These are phyloP conservation scores for Vairimorpha apis DNA, from an alignment of 371 early-diverging fungal genomes.

Conservation along the genomic window DNA sequence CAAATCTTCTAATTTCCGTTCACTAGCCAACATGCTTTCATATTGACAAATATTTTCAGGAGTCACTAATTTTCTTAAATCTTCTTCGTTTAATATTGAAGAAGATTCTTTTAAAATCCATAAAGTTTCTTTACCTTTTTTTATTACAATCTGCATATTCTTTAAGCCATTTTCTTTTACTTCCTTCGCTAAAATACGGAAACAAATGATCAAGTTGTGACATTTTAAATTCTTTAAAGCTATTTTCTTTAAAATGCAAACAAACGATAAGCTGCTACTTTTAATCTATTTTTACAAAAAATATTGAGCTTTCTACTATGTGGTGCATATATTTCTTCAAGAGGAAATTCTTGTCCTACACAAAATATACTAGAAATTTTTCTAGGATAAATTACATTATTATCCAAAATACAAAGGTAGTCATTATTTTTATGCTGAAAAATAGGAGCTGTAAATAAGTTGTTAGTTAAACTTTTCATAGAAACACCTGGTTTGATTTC, in stretches of 20 bases:
- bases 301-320: slow-evolving; percentile 87
- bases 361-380: slow-evolving; percentile 74
- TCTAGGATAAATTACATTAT: slow-evolving; percentile 68
- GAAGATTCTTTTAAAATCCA: slow-evolving; percentile 80
- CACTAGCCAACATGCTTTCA: slow-evolving; percentile 88
- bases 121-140: slow-evolving; percentile 76
- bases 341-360: slow-evolving; percentile 92
- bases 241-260: slow-evolving; percentile 65
- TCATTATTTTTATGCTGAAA: slow-evolving; percentile 71
- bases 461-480: slow-evolving; percentile 79
- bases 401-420: slow-evolving; percentile 65
- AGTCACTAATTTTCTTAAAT: slow-evolving; percentile 81
- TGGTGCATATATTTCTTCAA: slow-evolving; percentile 87
- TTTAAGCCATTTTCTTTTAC: slow-evolving; percentile 66
- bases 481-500: slow-evolving; percentile 83
- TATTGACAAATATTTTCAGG: slow-evolving; percentile 93
- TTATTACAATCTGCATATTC: slow-evolving; percentile 88
- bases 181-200: slow-evolving; percentile 63
- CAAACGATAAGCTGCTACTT: slow-evolving; percentile 66
- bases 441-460: slow-evolving; percentile 86
- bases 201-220: slow-evolving; percentile 60
- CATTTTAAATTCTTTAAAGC: slow-evolving; percentile 46
- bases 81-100: slow-evolving; percentile 79
- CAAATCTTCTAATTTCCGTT: slow-evolving; percentile 81
- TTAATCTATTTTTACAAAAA: slow-evolving; percentile 78